Base-by-base conservation (phyloP, 2,329 filamentous ascomycete genomes). In the Colletotrichum melonis region DNA sequence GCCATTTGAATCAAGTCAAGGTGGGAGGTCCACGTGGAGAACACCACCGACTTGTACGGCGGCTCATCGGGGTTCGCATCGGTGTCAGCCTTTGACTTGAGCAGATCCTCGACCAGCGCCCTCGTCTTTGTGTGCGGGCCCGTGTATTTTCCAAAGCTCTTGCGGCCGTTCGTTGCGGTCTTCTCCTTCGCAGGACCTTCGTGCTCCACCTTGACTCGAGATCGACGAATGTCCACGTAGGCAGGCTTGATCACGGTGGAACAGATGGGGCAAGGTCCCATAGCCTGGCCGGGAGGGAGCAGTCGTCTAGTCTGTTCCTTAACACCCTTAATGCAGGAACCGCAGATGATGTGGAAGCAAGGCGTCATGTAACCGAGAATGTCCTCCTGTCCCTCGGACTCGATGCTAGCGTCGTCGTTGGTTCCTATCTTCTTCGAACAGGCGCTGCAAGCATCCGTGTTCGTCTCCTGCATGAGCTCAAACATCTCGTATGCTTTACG, bases 1-100 rank as follows among this genome's bases (percentile, higher is more conserved):
- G 95, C 96, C 63, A 94, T 88, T 79, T 97, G 92, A 76, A 99
- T 97, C 24, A 99, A 89, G 80, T 98, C 95, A 19, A 99, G 90
- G 80, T 98, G 95, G 0, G 93, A 92, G 0, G 97, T 98, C 95
- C 97, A 98, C n/a, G 92, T 92, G 0, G 95, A 98, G 83, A 98
- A 98, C 7, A 99, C 92, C 16, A 99, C 95, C 30, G 94, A 97
- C 81, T 98, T 98, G 83, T 94, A 93, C 0, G 95, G 95, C 0
- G 91, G 89, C 78, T 95, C 90, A 12, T 89, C 84, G 0, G 91
- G 90, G 11, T 90, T 86, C 0, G 84, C 84, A 49, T 88, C 87
- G 73, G 91, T 94, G 79, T 92, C 90, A 0, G 86, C 86, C 70
- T 91, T 90, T 64, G 91, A 90, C 63, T 87, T 86, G 1, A 93